A percentile compares a stretch with the other conserved stretches of the same genome.
phyloP scores from a whole-genome alignment of 306 rosid species.

The Trifolium fragiferum region DNA sequence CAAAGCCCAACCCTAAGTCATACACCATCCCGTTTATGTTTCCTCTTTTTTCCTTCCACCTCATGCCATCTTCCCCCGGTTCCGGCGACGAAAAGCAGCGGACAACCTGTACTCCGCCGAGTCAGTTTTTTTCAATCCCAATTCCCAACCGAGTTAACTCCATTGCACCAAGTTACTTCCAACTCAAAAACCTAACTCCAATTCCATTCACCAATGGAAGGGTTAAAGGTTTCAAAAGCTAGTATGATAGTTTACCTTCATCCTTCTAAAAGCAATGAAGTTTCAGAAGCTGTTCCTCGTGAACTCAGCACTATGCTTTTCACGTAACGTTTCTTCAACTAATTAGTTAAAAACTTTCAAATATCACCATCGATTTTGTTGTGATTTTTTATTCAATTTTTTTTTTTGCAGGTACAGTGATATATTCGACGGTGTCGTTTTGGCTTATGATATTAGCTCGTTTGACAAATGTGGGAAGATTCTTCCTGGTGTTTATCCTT shows the following conservation, averaged over 20 bases:
- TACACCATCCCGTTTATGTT: not conserved
- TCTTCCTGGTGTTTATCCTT: slow-evolving; percentile 63
- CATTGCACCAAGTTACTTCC: not conserved
- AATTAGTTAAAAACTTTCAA: not conserved
- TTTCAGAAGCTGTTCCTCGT: slow-evolving; percentile 62
- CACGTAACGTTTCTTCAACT: slow-evolving; percentile 48
- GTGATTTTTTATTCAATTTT: not conserved
- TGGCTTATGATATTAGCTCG: slow-evolving; percentile 69
- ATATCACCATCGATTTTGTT: not conserved
- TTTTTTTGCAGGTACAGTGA: slow-evolving; percentile 61
- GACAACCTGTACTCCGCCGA: not conserved
- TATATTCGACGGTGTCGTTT: slow-evolving; percentile 72
- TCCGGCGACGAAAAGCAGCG: not conserved
- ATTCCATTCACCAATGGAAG: slow-evolving; percentile 55
- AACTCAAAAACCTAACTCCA: not conserved
- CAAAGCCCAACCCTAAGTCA: slow-evolving; percentile 3
- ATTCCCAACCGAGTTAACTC: not conserved
- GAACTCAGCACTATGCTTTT: slow-evolving; percentile 76
- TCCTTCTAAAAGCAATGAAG: slow-evolving; percentile 63
- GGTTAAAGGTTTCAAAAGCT: slow-evolving; percentile 73
- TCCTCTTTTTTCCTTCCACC: not conserved
- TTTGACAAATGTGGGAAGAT: slow-evolving; percentile 55
- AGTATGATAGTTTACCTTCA: slow-evolving; percentile 61
- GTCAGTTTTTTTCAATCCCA: not conserved
- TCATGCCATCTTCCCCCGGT: not conserved